phyloP scores from a whole-genome alignment of 176 grass and related monocot species.

The Musa itinerans region DNA sequence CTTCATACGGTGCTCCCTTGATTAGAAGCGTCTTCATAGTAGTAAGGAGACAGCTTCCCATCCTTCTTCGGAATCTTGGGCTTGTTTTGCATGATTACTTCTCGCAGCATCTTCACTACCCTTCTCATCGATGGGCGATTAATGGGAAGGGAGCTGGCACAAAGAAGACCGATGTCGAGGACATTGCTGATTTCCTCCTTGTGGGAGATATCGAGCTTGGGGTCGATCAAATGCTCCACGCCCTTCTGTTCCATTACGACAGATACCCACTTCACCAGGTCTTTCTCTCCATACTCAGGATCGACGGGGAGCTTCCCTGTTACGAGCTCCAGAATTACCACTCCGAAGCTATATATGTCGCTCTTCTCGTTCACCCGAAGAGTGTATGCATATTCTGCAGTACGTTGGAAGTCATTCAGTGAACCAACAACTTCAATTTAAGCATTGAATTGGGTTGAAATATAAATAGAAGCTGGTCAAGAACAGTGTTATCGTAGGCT shows the following conservation, averaged over 20 bases:
- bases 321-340: conserved; percentile 77
- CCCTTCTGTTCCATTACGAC: conserved; percentile 59
- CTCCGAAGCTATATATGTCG: conserved; percentile 86
- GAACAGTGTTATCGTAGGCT: too few relatives aligned
- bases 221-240: conserved; percentile 46
- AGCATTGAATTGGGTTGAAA: too few relatives aligned
- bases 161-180: conserved; percentile 58
- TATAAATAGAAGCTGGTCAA: too few relatives aligned
- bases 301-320: conserved; percentile 62
- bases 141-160: conserved; percentile 74
- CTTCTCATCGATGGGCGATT: conserved; percentile 70
- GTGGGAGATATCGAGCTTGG: conserved; percentile 34
- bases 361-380: conserved; percentile 90
- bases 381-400: conserved; percentile 76
- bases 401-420: too few relatives aligned
- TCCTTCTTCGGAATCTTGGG: conserved; percentile 23
- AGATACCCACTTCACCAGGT: conserved; percentile 85
- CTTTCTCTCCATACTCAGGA: conserved; percentile 78
- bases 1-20: conserved; percentile 35
- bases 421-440: too few relatives aligned
- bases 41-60: conserved; percentile 61
- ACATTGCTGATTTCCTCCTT: conserved; percentile 57
- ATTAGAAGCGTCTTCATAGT: conserved; percentile 47
- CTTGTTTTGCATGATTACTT: conserved; percentile 29
- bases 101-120: conserved; percentile 87